A percentile compares a stretch with the other conserved stretches of the same genome.
Evolutionary conservation across 257 asterid species (phyloP).

Genomic region (Solanum peruvianum): DNA sequence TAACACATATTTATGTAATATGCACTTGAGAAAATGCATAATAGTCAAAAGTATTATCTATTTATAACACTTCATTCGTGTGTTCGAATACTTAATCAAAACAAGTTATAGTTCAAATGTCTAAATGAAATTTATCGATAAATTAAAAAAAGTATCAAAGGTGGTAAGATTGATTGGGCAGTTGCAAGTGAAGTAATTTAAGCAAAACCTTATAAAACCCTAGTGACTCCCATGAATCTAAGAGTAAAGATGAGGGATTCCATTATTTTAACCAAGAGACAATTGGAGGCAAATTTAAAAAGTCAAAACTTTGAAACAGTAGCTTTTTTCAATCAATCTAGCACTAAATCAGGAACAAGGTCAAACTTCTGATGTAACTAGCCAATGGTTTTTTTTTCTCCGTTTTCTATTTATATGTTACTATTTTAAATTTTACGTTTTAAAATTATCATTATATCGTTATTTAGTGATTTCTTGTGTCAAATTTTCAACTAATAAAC

Average conservation of each 20-base stretch:
- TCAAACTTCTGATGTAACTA: not conserved
- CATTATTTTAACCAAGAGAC: not conserved
- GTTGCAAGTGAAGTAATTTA: not conserved
- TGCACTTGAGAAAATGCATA: not conserved
- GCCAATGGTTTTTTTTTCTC: not conserved
- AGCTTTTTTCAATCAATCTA: not conserved
- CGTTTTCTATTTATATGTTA: too few species aligned
- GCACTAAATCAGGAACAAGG: not conserved
- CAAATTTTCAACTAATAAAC: too few species aligned
- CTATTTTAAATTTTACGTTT: too few species aligned
- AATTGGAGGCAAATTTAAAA: not conserved
- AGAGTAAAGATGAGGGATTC: not conserved
- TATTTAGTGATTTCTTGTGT: too few species aligned
- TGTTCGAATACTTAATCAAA: not conserved
- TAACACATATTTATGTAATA: not conserved
- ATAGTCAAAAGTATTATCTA: not conserved
- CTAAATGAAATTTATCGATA: not conserved
- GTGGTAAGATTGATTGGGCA: not conserved
- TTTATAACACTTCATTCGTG: too few species aligned
- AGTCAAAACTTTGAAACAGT: not conserved
- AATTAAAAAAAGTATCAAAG: too few species aligned
- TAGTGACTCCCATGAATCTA: not conserved
- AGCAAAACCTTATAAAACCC: not conserved
- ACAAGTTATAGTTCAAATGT: not conserved
- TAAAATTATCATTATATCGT: too few species aligned